phyloP scores from a whole-genome alignment of 352 stramenopile genomes.

The Phytophthora litchii region DNA sequence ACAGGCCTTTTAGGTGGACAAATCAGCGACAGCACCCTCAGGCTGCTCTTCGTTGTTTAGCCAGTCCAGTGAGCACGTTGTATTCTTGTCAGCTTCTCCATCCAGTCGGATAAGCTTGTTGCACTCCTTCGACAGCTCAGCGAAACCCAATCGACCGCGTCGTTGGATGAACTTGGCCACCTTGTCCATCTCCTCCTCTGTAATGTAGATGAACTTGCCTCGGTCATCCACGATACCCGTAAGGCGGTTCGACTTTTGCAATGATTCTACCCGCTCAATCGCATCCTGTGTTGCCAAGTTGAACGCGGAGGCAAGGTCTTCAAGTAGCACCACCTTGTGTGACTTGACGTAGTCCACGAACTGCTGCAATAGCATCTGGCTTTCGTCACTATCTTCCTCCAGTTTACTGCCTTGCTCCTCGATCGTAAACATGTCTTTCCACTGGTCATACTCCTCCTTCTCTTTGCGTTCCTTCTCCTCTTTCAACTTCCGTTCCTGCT shows the following conservation, averaged over 20 bases:
- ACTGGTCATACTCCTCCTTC: conserved; percentile 78
- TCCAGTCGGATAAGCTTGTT: conserved; percentile 80
- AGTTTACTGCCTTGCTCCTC: conserved; percentile 66
- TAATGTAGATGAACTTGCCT: conserved; percentile 86
- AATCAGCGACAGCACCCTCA: conserved; percentile 16
- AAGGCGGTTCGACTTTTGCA: conserved; percentile 62
- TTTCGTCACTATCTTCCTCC: conserved; percentile 64
- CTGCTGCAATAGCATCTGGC: conserved; percentile 63
- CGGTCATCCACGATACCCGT: conserved; percentile 80
- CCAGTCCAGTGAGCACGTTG: conserved; percentile 49
- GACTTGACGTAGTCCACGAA: conserved; percentile 79
- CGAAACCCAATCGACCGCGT: conserved; percentile 64
- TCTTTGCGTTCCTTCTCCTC: conserved; percentile 68
- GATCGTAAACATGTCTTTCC: conserved; percentile 78
- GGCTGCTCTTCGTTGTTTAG: conserved; percentile 40
- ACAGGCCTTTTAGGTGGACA: conserved; percentile 18
- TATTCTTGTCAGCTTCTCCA: conserved; percentile 40
- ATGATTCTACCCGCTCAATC: conserved; percentile 62
- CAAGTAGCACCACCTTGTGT: conserved; percentile 78
- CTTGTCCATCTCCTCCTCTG: conserved; percentile 77
- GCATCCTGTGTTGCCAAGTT: conserved; percentile 69
- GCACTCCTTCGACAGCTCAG: conserved; percentile 76
- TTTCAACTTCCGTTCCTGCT: conserved; percentile 46
- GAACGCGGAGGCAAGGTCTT: conserved; percentile 75
- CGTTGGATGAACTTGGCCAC: conserved; percentile 74